Conservation (phyloP, 768 basidiomycete species). For the Serpula lacrymans region DNA sequence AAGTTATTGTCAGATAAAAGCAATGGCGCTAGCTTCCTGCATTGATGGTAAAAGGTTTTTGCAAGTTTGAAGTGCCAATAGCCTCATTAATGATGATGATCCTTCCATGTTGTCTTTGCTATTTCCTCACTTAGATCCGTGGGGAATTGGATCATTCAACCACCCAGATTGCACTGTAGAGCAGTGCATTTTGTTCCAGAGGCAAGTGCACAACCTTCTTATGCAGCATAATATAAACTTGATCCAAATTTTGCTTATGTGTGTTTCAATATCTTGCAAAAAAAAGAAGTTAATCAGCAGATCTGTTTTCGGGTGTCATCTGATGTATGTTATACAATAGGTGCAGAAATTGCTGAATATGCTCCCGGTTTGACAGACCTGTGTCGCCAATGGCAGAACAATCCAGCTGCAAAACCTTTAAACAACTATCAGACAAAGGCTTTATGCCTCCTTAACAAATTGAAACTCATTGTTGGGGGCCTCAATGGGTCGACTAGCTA, state of each 20-base stretch:
- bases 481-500: constrained; percentile 22
- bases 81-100: no score
- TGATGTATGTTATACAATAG: no score
- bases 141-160: constrained; percentile 10
- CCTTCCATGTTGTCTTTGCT: constrained; percentile 4
- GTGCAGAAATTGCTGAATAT: no score
- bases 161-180: neutral
- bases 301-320: no score
- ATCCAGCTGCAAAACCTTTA: no score
- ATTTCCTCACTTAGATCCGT: constrained; percentile 13
- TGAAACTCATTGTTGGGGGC: no score
- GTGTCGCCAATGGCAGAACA: no score
- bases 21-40: neutral
- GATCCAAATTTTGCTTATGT: constrained; percentile 14
- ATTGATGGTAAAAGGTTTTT: neutral
- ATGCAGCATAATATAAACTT: neutral
- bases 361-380: no score
- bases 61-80: no score
- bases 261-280: constrained; percentile 15
- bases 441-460: no score
- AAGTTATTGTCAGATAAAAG: constrained; percentile 8
- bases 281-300: no score
- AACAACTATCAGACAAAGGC: no score
- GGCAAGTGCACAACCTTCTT: neutral
- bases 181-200: neutral